These are phyloP conservation scores for Pythium insidiosum DNA, from an alignment of 352 stramenopile genomes.

Conservation along the genomic window DNA sequence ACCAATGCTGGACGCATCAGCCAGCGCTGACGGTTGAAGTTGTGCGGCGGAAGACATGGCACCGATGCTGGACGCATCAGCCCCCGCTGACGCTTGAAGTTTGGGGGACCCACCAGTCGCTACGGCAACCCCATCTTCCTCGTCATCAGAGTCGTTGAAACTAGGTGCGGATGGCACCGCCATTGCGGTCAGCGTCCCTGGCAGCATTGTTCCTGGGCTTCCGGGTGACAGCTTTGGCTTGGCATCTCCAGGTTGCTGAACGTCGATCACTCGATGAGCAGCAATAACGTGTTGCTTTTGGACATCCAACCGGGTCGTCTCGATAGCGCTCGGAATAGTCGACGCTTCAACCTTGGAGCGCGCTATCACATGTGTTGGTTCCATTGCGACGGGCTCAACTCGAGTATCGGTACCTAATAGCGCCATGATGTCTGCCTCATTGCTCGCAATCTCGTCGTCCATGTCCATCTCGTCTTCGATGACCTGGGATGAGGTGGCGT, in stretches of 20 bases:
- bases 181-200: constrained; percentile 3
- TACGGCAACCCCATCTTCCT: too few species aligned
- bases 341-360: background rate
- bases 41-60: too few species aligned
- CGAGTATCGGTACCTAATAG: constrained; percentile 19
- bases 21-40: too few species aligned
- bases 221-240: too few species aligned
- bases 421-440: constrained; percentile 49
- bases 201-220: too few species aligned
- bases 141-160: constrained; percentile 34
- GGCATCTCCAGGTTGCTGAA: too few species aligned
- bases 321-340: background rate
- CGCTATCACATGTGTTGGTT: background rate
- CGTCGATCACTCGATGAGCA: too few species aligned
- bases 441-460: constrained; percentile 38
- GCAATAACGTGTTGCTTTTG: background rate
- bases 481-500: background rate
- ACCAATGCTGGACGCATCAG: too few species aligned
- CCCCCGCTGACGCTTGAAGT: too few species aligned
- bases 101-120: too few species aligned
- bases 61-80: too few species aligned
- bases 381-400: constrained; percentile 1
- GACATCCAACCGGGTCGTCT: background rate
- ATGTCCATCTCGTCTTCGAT: constrained; percentile 1
- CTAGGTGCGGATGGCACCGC: constrained; percentile 26